Conservation (phyloP, 1,284 basidiomycete genomes). For the Cutaneotrichosporon spelunceum region DNA sequence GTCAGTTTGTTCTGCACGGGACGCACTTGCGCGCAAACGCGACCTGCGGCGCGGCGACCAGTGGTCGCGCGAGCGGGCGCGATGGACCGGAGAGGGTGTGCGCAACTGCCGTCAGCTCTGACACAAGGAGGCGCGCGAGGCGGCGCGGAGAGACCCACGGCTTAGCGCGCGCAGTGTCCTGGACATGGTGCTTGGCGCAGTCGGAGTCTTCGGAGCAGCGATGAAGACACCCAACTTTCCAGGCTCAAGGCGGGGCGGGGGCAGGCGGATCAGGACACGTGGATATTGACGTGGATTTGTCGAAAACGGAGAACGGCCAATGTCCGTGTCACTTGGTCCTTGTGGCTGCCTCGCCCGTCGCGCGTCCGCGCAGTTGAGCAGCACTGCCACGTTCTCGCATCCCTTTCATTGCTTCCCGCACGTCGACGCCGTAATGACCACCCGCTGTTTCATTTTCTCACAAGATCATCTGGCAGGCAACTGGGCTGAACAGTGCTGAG, state of each 20-base stretch:
- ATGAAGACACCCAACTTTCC: constrained; percentile 13
- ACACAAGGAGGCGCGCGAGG: too few relatives aligned
- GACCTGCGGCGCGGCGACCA: background rate
- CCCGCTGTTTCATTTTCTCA: too few relatives aligned
- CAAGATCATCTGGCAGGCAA: too few relatives aligned
- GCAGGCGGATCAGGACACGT: constrained; percentile 1
- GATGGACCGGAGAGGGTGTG: constrained; percentile 20
- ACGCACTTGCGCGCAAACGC: background rate
- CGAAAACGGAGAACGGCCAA: background rate
- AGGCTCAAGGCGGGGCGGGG: background rate
- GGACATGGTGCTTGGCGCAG: constrained; percentile 20
- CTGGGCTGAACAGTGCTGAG: too few relatives aligned
- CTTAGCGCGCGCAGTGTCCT: constrained; percentile 25
- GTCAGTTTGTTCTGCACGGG: too few relatives aligned
- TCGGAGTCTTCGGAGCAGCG: constrained; percentile 1
- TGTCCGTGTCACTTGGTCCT: background rate
- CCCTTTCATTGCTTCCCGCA: too few relatives aligned
- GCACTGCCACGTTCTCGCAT: too few relatives aligned
- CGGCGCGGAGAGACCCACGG: constrained; percentile 3
- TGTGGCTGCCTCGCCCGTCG: too few relatives aligned
- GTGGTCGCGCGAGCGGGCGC: constrained; percentile 14
- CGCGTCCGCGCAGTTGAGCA: too few relatives aligned
- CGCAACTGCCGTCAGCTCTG: constrained; percentile 17
- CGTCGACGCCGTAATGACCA: too few relatives aligned
- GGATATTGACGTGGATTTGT: background rate